A percentile compares a stretch with the other conserved stretches of the same genome.
Evolutionary conservation across 768 basidiomycete species (phyloP).

Genomic region (Leccinum variicolor): DNA sequence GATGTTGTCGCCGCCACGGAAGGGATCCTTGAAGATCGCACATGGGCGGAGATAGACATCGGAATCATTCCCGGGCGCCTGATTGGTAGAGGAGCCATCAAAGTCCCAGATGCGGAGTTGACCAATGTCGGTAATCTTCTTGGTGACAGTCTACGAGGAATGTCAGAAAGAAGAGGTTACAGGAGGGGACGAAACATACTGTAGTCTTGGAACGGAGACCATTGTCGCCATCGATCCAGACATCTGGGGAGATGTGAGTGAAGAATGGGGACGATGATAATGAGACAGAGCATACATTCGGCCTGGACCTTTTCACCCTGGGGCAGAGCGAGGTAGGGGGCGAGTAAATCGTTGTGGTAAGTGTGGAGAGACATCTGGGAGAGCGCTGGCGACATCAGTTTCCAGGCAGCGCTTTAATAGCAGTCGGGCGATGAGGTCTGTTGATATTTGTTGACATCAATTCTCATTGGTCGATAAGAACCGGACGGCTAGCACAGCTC

Average conservation of each 20-base stretch:
- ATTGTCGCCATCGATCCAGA: conserved; percentile 96
- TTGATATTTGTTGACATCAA: conserved; percentile 25
- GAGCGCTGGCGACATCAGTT: neutral
- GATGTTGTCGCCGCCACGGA: conserved; percentile 98
- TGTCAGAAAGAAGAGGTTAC: neutral
- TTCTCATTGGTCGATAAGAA: conserved; percentile 33
- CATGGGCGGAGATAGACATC: conserved; percentile 98
- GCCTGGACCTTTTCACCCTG: conserved; percentile 95
- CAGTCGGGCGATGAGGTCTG: conserved; percentile 7
- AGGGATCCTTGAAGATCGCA: conserved; percentile 98
- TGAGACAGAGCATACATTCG: conserved; percentile 63
- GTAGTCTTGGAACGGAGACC: conserved; percentile 97
- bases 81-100: conserved; percentile 96
- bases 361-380: conserved; percentile 29
- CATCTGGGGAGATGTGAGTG: conserved; percentile 51
- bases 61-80: conserved; percentile 93
- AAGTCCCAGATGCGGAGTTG: conserved; percentile 99
- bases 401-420: conserved; percentile 23
- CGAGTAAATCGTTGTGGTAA: conserved; percentile 83
- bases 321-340: conserved; percentile 82
- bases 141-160: conserved; percentile 68
- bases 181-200: conserved; percentile 40
- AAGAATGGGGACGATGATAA: neutral
- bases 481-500: neutral
- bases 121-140: conserved; percentile 82